Percentiles rank a stretch among this genome's conserved stretches.
phyloP scores from a whole-genome alignment of 169 alveolate genomes.

The Cardiosporidium cionae region DNA sequence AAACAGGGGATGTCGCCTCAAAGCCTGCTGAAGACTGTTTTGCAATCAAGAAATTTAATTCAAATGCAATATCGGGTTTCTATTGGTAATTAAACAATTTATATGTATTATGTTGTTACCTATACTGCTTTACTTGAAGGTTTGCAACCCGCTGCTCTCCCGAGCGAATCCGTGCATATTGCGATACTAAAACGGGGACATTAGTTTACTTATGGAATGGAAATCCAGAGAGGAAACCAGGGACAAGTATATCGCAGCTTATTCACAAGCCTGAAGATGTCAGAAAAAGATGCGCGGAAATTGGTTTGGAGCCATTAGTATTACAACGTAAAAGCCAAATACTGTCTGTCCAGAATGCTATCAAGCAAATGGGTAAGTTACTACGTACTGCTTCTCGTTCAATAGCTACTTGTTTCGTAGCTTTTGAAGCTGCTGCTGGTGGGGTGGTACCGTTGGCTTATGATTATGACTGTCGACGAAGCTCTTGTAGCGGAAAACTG shows the following conservation, averaged over 20 bases:
- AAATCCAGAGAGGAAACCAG: conserved; percentile 42
- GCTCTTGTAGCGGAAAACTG: conserved; percentile 64
- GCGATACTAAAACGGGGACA: conserved; percentile 69
- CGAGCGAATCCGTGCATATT: conserved; percentile 71
- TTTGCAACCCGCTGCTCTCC: conserved; percentile 72
- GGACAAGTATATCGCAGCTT: conserved; percentile 36
- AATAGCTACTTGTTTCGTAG: too few species aligned
- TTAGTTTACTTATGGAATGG: conserved; percentile 55
- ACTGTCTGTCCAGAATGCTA: conserved; percentile 55
- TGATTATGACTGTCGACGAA: conserved; percentile 61
- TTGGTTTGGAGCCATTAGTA: conserved; percentile 75
- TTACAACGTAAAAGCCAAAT: conserved; percentile 58
- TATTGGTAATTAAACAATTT: conserved; percentile 55
- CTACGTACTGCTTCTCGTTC: neutral
- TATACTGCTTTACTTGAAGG: neutral
- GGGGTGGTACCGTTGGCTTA: conserved; percentile 73
- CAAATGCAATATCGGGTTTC: conserved; percentile 71
- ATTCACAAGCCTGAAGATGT: conserved; percentile 60
- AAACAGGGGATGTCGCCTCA: conserved; percentile 62
- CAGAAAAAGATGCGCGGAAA: conserved; percentile 64
- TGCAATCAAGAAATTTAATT: conserved; percentile 42
- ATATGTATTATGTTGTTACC: neutral
- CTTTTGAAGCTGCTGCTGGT: conserved; percentile 48
- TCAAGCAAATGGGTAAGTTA: conserved; percentile 58
- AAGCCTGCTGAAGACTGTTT: conserved; percentile 78